Evolutionary conservation across 441 rosid species (phyloP).

Genomic region (Populus hybrid): DNA sequence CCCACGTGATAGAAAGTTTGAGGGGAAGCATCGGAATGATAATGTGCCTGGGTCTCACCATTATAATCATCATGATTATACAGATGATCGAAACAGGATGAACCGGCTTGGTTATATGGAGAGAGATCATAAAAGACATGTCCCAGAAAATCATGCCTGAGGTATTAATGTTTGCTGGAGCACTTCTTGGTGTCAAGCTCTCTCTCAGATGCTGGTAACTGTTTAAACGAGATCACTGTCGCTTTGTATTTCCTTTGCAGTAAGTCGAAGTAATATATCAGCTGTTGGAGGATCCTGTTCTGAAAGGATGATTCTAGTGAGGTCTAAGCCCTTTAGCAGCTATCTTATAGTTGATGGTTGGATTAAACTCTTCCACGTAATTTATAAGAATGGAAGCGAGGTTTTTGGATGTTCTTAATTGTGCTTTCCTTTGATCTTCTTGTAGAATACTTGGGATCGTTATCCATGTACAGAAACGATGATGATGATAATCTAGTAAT

Average conservation of each 20-base stretch:
- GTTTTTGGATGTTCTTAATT: not conserved
- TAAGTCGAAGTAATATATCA: not conserved
- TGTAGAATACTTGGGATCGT: conserved; percentile 1
- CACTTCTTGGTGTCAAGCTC: not conserved
- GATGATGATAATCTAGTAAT: conserved; percentile 3
- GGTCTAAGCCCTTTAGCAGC: conserved; percentile 1
- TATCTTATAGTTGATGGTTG: conserved; percentile 9
- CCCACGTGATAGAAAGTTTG: conserved; percentile 29
- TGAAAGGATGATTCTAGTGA: not conserved
- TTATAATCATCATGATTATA: conserved; percentile 25
- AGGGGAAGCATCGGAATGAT: conserved; percentile 35
- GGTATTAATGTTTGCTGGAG: not conserved
- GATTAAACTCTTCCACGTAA: conserved; percentile 4
- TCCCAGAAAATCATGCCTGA: conserved; percentile 32
- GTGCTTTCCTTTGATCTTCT: not conserved
- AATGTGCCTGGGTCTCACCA: conserved; percentile 21
- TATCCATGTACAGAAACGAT: conserved; percentile 11
- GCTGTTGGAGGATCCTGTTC: not conserved
- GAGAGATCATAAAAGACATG: conserved; percentile 45
- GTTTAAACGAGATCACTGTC: not conserved
- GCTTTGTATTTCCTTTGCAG: not conserved
- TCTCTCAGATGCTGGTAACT: not conserved
- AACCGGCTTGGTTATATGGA: conserved; percentile 33
- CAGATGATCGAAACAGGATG: conserved; percentile 31
- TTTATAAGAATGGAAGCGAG: conserved; percentile 9